phyloP scores from a whole-genome alignment of 1,139 yeast species.

The Lodderomyces elongisporus region DNA sequence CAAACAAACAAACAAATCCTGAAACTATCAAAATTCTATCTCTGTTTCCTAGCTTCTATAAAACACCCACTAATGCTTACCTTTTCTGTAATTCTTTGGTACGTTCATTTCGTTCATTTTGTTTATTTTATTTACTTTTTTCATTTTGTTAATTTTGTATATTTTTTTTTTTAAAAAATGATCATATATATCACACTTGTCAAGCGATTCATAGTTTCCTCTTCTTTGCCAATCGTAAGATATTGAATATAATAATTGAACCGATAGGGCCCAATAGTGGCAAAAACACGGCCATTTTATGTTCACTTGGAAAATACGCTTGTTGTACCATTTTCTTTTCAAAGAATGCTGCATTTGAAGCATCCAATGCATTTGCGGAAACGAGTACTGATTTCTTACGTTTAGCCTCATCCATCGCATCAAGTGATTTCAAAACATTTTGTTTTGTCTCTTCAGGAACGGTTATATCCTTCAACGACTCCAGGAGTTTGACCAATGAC shows the following conservation, averaged over 20 bases:
- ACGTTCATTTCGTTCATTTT: too few species aligned
- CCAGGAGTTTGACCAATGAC: constrained; percentile 13
- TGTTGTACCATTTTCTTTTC: constrained; percentile 95
- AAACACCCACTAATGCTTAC: too few species aligned
- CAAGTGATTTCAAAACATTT: constrained; percentile 41
- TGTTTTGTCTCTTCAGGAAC: constrained; percentile 63
- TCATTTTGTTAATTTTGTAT: background rate
- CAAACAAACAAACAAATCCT: too few species aligned
- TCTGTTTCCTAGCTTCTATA: too few species aligned
- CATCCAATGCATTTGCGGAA: constrained; percentile 52
- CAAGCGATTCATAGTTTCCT: too few species aligned
- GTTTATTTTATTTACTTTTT: background rate
- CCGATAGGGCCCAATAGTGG: constrained; percentile 84
- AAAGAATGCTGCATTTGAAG: constrained; percentile 77
- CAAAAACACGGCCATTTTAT: constrained; percentile 85
- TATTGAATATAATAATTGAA: constrained; percentile 62
- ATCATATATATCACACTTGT: too few species aligned
- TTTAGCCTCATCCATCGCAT: constrained; percentile 30
- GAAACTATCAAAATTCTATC: too few species aligned
- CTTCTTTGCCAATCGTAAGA: constrained; percentile 26
- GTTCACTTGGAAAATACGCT: constrained; percentile 91
- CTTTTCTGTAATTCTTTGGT: too few species aligned
- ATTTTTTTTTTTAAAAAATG: too few species aligned
- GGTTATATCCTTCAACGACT: constrained; percentile 66
- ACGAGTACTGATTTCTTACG: constrained; percentile 38